Conservation (phyloP, 768 basidiomycete genomes). For the Pleurotus sapidus region DNA sequence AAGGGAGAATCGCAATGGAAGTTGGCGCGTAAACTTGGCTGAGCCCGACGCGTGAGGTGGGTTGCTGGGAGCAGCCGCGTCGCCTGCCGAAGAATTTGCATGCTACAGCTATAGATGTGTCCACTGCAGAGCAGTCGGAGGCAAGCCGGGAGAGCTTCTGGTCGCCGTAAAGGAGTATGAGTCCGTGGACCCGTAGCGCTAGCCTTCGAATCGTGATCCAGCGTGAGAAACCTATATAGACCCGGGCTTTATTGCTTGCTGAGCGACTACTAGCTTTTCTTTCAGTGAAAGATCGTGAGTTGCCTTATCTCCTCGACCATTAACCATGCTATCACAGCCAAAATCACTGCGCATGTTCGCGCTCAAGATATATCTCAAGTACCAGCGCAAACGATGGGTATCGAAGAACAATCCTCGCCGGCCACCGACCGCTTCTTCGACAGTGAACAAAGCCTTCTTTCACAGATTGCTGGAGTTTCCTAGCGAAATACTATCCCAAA, state of each 20-base stretch:
- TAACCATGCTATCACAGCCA: neutral
- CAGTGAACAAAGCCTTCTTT: conserved; percentile 12
- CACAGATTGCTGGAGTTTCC: conserved; percentile 4
- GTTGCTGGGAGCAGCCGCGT: too few relatives aligned
- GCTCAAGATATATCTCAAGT: conserved; percentile 2
- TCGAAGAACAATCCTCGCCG: conserved; percentile 13
- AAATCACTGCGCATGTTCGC: neutral
- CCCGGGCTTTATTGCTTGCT: neutral
- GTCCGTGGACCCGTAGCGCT: too few relatives aligned
- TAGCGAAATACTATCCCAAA: neutral
- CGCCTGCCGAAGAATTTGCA: too few relatives aligned
- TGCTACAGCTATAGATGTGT: too few relatives aligned
- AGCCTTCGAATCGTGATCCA: neutral
- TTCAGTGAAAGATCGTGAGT: neutral
- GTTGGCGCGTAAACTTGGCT: neutral
- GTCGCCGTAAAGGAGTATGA: too few relatives aligned
- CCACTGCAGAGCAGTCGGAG: too few relatives aligned
- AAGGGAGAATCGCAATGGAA: conserved; percentile 16
- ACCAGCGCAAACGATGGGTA: neutral
- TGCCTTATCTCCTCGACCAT: neutral
- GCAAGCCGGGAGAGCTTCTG: too few relatives aligned
- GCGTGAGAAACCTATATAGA: neutral
- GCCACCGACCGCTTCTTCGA: conserved; percentile 23
- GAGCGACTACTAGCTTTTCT: neutral
- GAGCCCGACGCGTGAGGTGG: neutral